These are phyloP conservation scores for Chlorociboria aeruginascens DNA, from an alignment of 495 filamentous ascomycete species.

Conservation along the genomic window DNA sequence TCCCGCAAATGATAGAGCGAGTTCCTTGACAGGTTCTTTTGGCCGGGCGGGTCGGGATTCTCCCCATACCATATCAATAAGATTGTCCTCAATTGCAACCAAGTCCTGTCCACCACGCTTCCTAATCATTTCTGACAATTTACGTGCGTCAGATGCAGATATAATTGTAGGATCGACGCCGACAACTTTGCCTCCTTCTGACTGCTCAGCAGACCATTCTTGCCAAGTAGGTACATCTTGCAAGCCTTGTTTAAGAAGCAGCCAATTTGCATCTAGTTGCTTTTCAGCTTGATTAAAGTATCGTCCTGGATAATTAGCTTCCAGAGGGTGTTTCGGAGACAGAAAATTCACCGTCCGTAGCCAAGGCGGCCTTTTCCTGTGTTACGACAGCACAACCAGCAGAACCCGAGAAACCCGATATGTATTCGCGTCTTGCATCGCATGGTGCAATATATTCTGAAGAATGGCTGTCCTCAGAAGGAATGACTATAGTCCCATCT, in stretches of 20 bases:
- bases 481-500: slow-evolving; percentile 54
- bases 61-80: slow-evolving; percentile 84
- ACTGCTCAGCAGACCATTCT: slow-evolving; percentile 86
- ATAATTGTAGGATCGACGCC: slow-evolving; percentile 88
- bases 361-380: slow-evolving; percentile 72
- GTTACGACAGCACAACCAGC: slow-evolving; percentile 89
- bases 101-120: slow-evolving; percentile 73
- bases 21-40: slow-evolving; percentile 59
- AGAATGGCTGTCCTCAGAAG: slow-evolving; percentile 94
- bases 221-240: slow-evolving; percentile 95
- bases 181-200: slow-evolving; percentile 73
- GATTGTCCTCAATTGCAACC: slow-evolving; percentile 60
- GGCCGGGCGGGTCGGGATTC: slow-evolving; percentile 59
- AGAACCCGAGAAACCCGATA: slow-evolving; percentile 91
- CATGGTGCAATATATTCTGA: slow-evolving; percentile 96
- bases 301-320: slow-evolving; percentile 24
- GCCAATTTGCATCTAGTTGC: slow-evolving; percentile 89
- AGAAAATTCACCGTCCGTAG: slow-evolving; percentile 60
- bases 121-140: slow-evolving; percentile 76
- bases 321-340: too few species aligned
- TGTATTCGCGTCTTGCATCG: slow-evolving; percentile 84
- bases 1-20: slow-evolving; percentile 63
- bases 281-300: slow-evolving; percentile 97
- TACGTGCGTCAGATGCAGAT: slow-evolving; percentile 73
- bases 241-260: slow-evolving; percentile 81